Evolutionary conservation across 257 asterid species (phyloP).

Genomic region (Capsicum rhomboideum): DNA sequence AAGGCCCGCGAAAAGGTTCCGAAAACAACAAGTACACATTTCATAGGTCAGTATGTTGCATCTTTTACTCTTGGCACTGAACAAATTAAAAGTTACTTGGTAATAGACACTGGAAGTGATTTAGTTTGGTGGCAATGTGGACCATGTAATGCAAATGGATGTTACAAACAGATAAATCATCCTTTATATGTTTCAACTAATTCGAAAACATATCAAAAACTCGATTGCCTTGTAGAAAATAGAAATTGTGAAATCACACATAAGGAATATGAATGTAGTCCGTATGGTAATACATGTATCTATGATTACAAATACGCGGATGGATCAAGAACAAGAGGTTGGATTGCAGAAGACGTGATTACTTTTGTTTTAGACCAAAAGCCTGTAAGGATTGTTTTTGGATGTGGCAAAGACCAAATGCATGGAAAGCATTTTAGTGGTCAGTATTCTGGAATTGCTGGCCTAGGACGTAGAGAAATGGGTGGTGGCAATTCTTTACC

Average conservation of each 20-base stretch:
- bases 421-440: not conserved
- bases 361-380: not conserved
- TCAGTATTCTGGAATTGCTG: not conserved
- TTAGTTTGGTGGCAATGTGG: slow-evolving; percentile 1
- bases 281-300: not conserved
- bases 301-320: not conserved
- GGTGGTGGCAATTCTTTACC: not conserved
- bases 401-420: not conserved
- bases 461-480: not conserved
- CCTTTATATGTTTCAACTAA: not conserved
- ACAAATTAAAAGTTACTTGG: not conserved
- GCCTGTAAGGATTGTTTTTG: not conserved
- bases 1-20: not conserved
- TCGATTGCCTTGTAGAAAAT: not conserved
- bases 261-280: not conserved
- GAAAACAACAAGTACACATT: not conserved
- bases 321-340: not conserved
- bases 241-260: not conserved
- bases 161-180: not conserved
- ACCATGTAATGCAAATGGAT: not conserved
- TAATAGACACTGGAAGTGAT: not conserved
- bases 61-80: not conserved
- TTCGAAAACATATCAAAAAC: not conserved
- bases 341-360: not conserved
- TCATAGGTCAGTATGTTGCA: not conserved